Base-by-base conservation (phyloP, 2,329 filamentous ascomycete species). In the Aspergillus unguis region DNA sequence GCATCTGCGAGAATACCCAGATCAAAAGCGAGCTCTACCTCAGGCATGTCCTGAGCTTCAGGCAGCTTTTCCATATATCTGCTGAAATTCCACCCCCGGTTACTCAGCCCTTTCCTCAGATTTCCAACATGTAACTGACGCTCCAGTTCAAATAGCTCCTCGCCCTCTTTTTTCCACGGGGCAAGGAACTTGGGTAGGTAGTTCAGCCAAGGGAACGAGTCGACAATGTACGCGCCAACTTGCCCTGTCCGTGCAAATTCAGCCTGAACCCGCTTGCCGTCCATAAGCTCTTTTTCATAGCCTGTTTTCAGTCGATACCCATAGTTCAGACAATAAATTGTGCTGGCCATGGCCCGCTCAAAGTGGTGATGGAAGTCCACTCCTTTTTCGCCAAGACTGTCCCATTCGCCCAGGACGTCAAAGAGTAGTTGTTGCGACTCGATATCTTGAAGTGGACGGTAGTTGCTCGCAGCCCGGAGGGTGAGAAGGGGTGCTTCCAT, bases 361-460 rank as follows among this genome's bases (percentile, higher is more conserved):
- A 45, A 33, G 26, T 46, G 35, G 2, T 51, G 33, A 9, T 44
- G 35, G 6, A 45, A 44, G 17, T 44, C 32, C 6, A 38, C 42
- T 10, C 42, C 36, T 27, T 46, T 44, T 2, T 38, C 42, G 6
- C 41, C 48, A 2, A 33, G 26, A 2, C 25, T 38, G 5, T 44
- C 33, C 27, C 35, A 37, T 1, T 45, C 42, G 8, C 28, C 17
- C 3, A 45, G 41, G 9, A 50, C 25, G 1, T 50, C 48, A n/a
- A 25, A 38, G 1, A 50, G 40, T 4, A 50, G 32, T n/a, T 50
- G 48, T 5, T 36, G 27, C 2, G 48, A 44, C 42, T 50, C 48
- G 42, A 50, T 11, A 25, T 44, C 42, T 28, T 44, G 41, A 4
- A 50, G 42, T 2, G 40, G 32, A 6, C 27, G 48, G 32, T 44